Evolutionary conservation across 805 yeast species (phyloP).

Genomic region (Yarrowia sp.): DNA sequence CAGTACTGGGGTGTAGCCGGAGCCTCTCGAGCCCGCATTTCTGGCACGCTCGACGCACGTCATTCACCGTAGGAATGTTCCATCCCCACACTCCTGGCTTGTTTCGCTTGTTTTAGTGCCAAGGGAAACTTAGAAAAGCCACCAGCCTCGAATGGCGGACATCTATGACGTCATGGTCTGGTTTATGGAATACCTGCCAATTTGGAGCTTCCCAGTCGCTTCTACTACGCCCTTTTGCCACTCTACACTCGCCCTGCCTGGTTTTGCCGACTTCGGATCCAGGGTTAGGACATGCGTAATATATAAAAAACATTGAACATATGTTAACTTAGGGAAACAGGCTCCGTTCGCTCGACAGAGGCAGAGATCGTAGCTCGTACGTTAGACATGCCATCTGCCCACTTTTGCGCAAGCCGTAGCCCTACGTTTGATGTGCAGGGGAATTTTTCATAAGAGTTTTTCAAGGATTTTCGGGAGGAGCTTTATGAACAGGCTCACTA

Average conservation of each 20-base stretch:
- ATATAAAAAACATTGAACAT: background rate
- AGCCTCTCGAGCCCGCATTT: too few relatives aligned
- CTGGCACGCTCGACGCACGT: too few relatives aligned
- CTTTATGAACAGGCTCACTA: too few relatives aligned
- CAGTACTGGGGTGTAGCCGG: too few relatives aligned
- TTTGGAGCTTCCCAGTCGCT: too few relatives aligned
- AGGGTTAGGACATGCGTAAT: background rate
- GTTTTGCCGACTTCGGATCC: background rate
- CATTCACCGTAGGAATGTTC: background rate
- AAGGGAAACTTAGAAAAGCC: conserved; percentile 4
- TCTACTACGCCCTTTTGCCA: too few relatives aligned
- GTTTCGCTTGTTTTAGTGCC: background rate
- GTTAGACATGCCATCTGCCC: conserved; percentile 15
- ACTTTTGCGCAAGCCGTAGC: background rate
- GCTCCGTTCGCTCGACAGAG: background rate
- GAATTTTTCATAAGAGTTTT: too few relatives aligned
- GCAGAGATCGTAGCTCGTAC: background rate
- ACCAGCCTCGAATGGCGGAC: background rate
- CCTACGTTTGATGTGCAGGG: too few relatives aligned
- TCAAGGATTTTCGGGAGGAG: too few relatives aligned
- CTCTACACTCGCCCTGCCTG: too few relatives aligned
- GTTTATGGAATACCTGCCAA: background rate
- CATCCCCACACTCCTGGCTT: background rate
- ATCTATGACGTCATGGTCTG: background rate
- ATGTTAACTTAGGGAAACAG: background rate